Evolutionary conservation across 2,329 filamentous ascomycete species (phyloP).

Genomic region (Aspergillus uvarum): DNA sequence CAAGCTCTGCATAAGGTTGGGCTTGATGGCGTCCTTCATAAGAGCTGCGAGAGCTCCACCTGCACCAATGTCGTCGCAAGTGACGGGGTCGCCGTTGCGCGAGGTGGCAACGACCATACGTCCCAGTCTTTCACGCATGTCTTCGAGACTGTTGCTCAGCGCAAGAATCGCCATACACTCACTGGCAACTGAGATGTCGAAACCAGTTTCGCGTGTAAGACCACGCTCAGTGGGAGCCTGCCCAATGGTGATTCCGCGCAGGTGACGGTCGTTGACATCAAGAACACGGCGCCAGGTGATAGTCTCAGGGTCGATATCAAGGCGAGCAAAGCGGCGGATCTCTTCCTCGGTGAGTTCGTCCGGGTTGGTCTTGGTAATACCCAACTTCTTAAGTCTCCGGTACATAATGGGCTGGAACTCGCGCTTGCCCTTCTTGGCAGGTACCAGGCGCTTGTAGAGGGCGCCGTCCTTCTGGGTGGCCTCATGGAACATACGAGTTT

Average conservation of each 20-base stretch:
- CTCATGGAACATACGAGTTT: constrained; percentile 98
- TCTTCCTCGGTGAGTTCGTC: constrained; percentile 89
- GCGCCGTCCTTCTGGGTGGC: constrained; percentile 88
- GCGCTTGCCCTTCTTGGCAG: constrained; percentile 83
- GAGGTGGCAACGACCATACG: constrained; percentile 95
- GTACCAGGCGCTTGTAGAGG: constrained; percentile 84
- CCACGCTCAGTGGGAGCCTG: constrained; percentile 89
- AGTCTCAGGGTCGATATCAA: constrained; percentile 94
- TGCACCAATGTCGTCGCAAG: constrained; percentile 91
- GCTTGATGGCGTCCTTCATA: constrained; percentile 98
- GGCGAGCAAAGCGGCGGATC: constrained; percentile 79
- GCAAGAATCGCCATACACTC: constrained; percentile 99
- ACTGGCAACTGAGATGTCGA: constrained; percentile 96
- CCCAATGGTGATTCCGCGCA: constrained; percentile 85
- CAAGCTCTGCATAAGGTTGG: constrained; percentile 96
- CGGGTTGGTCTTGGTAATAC: constrained; percentile 92
- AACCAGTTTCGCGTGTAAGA: constrained; percentile 81
- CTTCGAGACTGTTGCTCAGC: constrained; percentile 78
- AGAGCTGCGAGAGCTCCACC: constrained; percentile 89
- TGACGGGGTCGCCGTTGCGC: constrained; percentile 80
- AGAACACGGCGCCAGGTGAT: constrained; percentile 96
- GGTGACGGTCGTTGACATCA: constrained; percentile 94
- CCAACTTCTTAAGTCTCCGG: constrained; percentile 89
- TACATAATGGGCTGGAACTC: constrained; percentile 89
- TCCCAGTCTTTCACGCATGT: constrained; percentile 90